Percentiles rank a stretch among this genome's conserved stretches.
Conservation (phyloP, 805 yeast genomes). For the Ogataea populi-albae region DNA sequence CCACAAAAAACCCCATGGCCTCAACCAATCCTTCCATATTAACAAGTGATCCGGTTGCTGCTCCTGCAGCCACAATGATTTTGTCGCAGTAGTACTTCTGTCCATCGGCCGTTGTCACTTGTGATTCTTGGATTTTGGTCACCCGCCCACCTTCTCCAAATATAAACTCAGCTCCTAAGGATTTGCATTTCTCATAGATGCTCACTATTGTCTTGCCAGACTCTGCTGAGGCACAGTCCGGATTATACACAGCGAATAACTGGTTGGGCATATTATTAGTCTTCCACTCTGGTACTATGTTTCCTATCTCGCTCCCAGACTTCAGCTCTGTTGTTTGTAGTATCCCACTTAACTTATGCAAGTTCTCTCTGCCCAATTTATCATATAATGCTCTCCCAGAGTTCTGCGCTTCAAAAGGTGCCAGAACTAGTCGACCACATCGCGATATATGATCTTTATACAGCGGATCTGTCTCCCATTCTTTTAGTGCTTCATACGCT, state of each 20-base stretch:
- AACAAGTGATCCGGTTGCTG: slow-evolving; percentile 35
- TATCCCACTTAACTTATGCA: slow-evolving; percentile 23
- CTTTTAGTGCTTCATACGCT: slow-evolving; percentile 30
- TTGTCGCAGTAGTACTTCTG: slow-evolving; percentile 27
- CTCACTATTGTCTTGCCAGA: slow-evolving; percentile 27
- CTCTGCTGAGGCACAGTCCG: slow-evolving; percentile 31
- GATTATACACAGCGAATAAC: slow-evolving; percentile 19
- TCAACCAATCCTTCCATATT: slow-evolving; percentile 31
- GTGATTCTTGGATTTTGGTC: slow-evolving; percentile 5
- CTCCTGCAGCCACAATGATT: slow-evolving; percentile 37
- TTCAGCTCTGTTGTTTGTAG: slow-evolving; percentile 23
- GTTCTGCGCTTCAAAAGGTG: slow-evolving; percentile 24
- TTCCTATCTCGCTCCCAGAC: slow-evolving; percentile 16
- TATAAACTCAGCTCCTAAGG: slow-evolving; percentile 21
- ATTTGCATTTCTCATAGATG: slow-evolving; percentile 16
- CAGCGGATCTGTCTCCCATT: slow-evolving; percentile 29
- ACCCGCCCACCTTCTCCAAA: slow-evolving; percentile 20
- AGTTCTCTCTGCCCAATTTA: slow-evolving; percentile 21
- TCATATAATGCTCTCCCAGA: slow-evolving; percentile 27
- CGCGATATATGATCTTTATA: slow-evolving; percentile 22
- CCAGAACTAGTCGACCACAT: slow-evolving; percentile 30
- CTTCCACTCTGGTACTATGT: slow-evolving; percentile 21
- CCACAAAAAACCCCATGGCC: slow-evolving; percentile 37
- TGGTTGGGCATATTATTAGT: slow-evolving; percentile 16
- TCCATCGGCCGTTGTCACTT: slow-evolving; percentile 25